Evolutionary conservation across 1,284 basidiomycete species (phyloP).

Genomic region (Trametes pubescens): DNA sequence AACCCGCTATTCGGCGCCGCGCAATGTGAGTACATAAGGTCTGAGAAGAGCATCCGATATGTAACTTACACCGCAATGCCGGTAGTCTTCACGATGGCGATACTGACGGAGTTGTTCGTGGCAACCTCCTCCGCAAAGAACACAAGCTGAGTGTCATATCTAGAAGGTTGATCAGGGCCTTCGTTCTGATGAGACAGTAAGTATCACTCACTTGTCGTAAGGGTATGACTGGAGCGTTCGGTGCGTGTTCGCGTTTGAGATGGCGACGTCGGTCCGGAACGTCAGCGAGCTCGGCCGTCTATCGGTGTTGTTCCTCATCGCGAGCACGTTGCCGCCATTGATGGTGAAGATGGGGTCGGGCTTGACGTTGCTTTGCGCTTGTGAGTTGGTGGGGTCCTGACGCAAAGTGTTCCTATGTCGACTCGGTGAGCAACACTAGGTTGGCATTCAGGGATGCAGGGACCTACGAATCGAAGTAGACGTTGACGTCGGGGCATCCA

Average conservation of each 20-base stretch:
- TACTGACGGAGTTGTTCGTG: conserved; percentile 23
- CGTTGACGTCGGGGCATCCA: conserved; percentile 31
- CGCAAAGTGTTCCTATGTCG: conserved; percentile 30
- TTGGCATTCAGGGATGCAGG: background rate
- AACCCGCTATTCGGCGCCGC: conserved; percentile 27
- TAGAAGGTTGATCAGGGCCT: background rate
- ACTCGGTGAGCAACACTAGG: background rate
- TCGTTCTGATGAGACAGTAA: too few species aligned
- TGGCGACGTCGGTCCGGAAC: conserved; percentile 36
- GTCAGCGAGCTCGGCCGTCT: conserved; percentile 29
- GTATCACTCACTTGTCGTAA: conserved; percentile 34
- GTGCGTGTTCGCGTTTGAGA: conserved; percentile 28
- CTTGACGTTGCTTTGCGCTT: conserved; percentile 24
- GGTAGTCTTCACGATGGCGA: conserved; percentile 17
- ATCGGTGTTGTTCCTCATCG: conserved; percentile 27
- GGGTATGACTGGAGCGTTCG: conserved; percentile 36
- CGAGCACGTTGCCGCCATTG: conserved; percentile 27
- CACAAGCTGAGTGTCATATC: conserved; percentile 5
- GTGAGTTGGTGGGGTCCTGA: background rate
- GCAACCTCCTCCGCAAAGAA: conserved; percentile 21
- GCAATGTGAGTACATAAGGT: too few species aligned
- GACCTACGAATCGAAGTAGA: conserved; percentile 36
- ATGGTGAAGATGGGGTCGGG: conserved; percentile 33
- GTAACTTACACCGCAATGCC: conserved; percentile 29
- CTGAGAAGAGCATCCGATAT: background rate